Evolutionary conservation across 2,329 filamentous ascomycete species (phyloP).

Genomic region (Ascocoryne sarcoides): DNA sequence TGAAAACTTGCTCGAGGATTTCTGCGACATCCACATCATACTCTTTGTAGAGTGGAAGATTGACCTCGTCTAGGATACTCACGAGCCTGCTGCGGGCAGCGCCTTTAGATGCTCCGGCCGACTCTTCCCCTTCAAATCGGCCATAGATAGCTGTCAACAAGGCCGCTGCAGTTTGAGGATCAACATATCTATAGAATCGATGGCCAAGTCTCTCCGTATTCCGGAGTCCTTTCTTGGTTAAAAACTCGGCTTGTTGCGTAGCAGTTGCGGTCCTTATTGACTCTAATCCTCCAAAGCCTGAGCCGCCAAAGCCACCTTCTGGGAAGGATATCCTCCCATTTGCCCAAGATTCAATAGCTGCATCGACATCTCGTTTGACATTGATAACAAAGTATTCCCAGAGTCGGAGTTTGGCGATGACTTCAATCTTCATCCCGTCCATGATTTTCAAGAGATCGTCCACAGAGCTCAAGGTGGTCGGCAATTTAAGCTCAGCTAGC

Average conservation of each 20-base stretch:
- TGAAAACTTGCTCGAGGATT: slow-evolving; percentile 85
- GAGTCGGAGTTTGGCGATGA: slow-evolving; percentile 66
- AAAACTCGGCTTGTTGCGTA: slow-evolving; percentile 47
- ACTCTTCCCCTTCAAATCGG: slow-evolving; percentile 47
- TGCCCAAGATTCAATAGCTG: slow-evolving; percentile 64
- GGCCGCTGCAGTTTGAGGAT: slow-evolving; percentile 61
- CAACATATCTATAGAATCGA: slow-evolving; percentile 63
- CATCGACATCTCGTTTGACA: slow-evolving; percentile 61
- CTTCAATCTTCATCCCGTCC: slow-evolving; percentile 72
- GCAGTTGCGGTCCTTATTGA: slow-evolving; percentile 44
- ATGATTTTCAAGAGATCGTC: slow-evolving; percentile 76
- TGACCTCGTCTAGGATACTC: slow-evolving; percentile 70
- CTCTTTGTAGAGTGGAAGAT: slow-evolving; percentile 82
- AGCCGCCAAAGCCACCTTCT: slow-evolving; percentile 40
- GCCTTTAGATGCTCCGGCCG: slow-evolving; percentile 40
- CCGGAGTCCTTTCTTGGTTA: slow-evolving; percentile 56
- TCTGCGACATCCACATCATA: slow-evolving; percentile 77
- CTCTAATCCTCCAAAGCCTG: slow-evolving; percentile 41
- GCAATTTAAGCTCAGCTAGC: slow-evolving; percentile 60
- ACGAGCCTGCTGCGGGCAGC: slow-evolving; percentile 46
- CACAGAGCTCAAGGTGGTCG: slow-evolving; percentile 59
- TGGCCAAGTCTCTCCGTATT: slow-evolving; percentile 70
- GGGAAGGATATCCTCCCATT: slow-evolving; percentile 48
- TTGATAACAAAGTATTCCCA: slow-evolving; percentile 94
- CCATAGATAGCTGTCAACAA: slow-evolving; percentile 62